phyloP scores from a whole-genome alignment of 2,329 filamentous ascomycete genomes.

The Sclerotinia nivalis region DNA sequence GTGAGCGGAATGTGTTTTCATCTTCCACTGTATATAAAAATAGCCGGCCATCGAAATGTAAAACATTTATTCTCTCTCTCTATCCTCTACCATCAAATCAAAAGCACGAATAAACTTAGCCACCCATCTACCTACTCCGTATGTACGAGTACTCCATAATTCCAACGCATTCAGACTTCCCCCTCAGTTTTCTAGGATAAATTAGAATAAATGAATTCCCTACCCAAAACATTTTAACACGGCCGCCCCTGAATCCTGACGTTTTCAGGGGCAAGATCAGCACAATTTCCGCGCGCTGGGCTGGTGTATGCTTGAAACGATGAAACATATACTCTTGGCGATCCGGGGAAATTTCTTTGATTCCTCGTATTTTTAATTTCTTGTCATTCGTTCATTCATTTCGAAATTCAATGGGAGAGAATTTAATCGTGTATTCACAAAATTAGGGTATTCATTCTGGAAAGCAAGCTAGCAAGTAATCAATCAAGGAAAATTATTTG shows the following conservation, averaged over 20 bases:
- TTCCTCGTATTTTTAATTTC: constrained; percentile 6
- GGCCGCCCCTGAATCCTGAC: not conserved
- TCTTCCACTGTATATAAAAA: not conserved
- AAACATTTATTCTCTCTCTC: too few species aligned
- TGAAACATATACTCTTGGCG: not conserved
- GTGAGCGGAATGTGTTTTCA: not conserved
- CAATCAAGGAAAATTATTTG: not conserved
- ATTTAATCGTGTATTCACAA: not conserved
- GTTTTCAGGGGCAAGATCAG: not conserved
- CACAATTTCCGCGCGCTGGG: not conserved
- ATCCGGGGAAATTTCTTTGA: not conserved
- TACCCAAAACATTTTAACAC: not conserved
- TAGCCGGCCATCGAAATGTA: too few species aligned
- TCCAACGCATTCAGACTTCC: too few species aligned
- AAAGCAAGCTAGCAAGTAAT: not conserved
- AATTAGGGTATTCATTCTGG: not conserved
- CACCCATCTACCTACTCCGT: too few species aligned
- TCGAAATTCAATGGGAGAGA: too few species aligned
- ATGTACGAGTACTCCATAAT: too few species aligned
- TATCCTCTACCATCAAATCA: too few species aligned
- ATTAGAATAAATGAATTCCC: not conserved
- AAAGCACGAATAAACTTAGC: too few species aligned
- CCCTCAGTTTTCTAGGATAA: too few species aligned
- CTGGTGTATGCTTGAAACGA: not conserved
- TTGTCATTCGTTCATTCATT: not conserved